Percentiles rank a stretch among this genome's conserved stretches.
These are phyloP conservation scores for Aurinia saxatilis DNA, from an alignment of 345 rosid genomes.

Conservation along the genomic window DNA sequence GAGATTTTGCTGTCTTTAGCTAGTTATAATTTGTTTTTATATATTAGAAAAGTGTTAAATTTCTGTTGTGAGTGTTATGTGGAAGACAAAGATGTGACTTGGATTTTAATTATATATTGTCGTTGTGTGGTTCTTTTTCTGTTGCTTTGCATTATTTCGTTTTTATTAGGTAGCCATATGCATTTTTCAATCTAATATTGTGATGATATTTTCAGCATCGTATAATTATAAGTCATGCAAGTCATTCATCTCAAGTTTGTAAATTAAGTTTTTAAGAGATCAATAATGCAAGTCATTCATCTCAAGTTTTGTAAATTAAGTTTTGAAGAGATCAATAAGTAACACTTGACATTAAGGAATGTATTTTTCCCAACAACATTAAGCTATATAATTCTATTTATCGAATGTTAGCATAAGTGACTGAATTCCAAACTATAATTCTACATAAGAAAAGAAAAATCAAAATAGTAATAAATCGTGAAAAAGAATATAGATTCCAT, in stretches of 20 bases:
- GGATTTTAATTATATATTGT: conserved; percentile 21
- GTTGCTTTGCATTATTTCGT: conserved; percentile 5
- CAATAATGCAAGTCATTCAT: too few species aligned
- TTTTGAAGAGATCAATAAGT: too few species aligned
- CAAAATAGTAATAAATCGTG: too few species aligned
- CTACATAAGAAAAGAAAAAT: too few species aligned
- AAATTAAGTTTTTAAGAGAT: background rate
- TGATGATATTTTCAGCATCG: background rate
- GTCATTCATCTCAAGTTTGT: background rate
- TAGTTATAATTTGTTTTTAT: background rate
- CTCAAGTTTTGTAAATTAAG: too few species aligned
- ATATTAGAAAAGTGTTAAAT: background rate
- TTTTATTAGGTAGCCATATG: conserved; percentile 1
- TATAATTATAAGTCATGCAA: background rate
- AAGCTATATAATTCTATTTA: too few species aligned
- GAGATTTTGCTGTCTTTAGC: background rate
- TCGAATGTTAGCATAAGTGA: too few species aligned
- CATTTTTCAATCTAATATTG: background rate
- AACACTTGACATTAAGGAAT: too few species aligned
- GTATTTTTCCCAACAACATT: too few species aligned
- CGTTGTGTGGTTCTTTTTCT: conserved; percentile 7
- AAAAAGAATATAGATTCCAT: too few species aligned
- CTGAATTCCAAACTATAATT: too few species aligned
- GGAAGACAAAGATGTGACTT: conserved; percentile 16
- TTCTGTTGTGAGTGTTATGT: conserved; percentile 17